phyloP scores from a whole-genome alignment of 225 moss, liverwort and hornwort species.

The Pseudisothecium myosuroides region DNA sequence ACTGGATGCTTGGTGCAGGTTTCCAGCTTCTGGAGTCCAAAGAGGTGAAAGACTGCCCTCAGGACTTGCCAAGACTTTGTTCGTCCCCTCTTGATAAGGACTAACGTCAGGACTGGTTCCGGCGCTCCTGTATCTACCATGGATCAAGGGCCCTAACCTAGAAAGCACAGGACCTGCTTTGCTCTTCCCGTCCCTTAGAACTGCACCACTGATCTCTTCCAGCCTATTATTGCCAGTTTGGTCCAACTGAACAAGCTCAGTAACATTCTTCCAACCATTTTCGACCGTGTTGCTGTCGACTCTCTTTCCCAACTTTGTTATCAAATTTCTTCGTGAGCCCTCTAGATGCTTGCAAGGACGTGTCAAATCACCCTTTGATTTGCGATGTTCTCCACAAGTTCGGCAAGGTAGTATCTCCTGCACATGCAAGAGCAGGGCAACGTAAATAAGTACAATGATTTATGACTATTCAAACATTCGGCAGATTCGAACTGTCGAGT shows the following conservation, averaged over 20 bases:
- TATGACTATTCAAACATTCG: neutral
- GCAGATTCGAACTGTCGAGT: neutral
- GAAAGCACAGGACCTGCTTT: slow-evolving; percentile 26
- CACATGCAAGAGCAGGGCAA: neutral
- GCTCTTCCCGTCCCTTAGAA: slow-evolving; percentile 51
- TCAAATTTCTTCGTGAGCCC: neutral
- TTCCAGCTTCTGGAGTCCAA: slow-evolving; percentile 10
- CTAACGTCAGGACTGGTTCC: slow-evolving; percentile 22
- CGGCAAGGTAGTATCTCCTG: slow-evolving; percentile 9
- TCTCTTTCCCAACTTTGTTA: neutral
- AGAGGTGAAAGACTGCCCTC: slow-evolving; percentile 45
- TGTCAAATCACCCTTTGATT: neutral
- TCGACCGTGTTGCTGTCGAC: slow-evolving; percentile 14
- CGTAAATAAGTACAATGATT: neutral
- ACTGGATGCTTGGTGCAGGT: slow-evolving; percentile 34
- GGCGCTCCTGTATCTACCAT: neutral
- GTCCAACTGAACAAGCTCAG: neutral
- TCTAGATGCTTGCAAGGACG: neutral
- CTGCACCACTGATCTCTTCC: slow-evolving; percentile 68
- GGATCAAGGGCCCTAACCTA: slow-evolving; percentile 8
- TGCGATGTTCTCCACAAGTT: neutral
- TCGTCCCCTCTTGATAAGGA: slow-evolving; percentile 15
- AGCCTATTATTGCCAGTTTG: slow-evolving; percentile 30
- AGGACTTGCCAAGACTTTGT: slow-evolving; percentile 30
- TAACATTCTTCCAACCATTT: slow-evolving; percentile 3